Evolutionary conservation across 2,329 filamentous ascomycete species (phyloP).

Genomic region (Fusarium beomiforme): DNA sequence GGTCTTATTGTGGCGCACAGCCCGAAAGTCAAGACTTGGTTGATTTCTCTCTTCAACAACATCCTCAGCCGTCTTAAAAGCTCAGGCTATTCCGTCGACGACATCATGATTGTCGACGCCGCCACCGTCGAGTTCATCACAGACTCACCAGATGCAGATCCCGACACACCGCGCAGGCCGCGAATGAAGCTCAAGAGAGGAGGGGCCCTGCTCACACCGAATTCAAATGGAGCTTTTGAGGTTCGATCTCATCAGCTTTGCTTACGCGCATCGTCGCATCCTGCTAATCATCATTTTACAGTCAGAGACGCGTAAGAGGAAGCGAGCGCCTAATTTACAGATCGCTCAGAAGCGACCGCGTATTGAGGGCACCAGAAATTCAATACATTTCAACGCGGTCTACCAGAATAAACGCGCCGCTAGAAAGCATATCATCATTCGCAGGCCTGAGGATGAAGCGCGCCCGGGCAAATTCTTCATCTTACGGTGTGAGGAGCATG

Average conservation of each 20-base stretch:
- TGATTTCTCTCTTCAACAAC: constrained; percentile 13
- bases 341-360: background rate
- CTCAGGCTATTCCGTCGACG: background rate
- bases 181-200: background rate
- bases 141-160: background rate
- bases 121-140: background rate
- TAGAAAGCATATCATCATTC: constrained; percentile 28
- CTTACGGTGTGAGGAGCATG: constrained; percentile 25
- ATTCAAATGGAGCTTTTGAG: constrained; percentile 1
- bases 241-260: background rate
- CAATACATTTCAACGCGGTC: constrained; percentile 28
- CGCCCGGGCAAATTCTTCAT: constrained; percentile 19
- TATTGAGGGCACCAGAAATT: background rate
- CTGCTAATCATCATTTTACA: background rate
- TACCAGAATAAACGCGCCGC: constrained; percentile 27
- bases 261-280: background rate
- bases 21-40: constrained; percentile 1
- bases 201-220: background rate
- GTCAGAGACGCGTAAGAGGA: constrained; percentile 15
- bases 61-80: background rate
- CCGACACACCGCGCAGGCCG: background rate
- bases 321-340: background rate
- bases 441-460: background rate
- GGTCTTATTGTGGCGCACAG: constrained; percentile 9
- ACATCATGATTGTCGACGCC: background rate